Evolutionary conservation across 371 early-diverging fungal species (phyloP).

Genomic region (Zychaea mexicana): DNA sequence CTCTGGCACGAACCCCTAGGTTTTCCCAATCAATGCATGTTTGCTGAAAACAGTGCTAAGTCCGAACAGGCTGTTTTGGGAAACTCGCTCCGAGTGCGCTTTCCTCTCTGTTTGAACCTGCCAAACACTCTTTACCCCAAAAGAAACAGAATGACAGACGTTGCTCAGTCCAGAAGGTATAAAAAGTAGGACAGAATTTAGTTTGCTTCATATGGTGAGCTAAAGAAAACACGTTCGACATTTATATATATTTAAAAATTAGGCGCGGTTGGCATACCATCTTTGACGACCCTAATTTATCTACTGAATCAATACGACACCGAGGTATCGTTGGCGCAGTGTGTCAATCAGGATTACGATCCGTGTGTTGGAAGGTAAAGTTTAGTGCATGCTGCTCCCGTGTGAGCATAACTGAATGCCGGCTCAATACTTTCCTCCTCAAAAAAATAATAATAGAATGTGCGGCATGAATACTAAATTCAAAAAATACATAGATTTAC

Average conservation of each 20-base stretch:
- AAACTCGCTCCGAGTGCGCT: no score
- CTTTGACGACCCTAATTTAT: constrained; percentile 26
- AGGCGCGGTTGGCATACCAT: constrained; percentile 29
- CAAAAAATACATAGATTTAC: constrained; percentile 44
- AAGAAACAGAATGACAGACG: not conserved
- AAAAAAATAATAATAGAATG: not conserved
- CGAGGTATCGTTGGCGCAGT: constrained; percentile 35
- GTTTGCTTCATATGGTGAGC: no score
- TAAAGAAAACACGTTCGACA: no score
- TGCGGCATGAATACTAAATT: not conserved
- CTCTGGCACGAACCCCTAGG: no score
- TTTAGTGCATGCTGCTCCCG: no score
- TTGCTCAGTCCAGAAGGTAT: not conserved
- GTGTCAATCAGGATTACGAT: constrained; percentile 45
- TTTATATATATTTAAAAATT: not conserved
- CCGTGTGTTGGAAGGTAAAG: constrained; percentile 53
- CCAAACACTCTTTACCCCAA: not conserved
- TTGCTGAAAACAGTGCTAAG: no score
- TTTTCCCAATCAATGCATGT: no score
- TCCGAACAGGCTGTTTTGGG: no score
- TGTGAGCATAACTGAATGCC: not conserved
- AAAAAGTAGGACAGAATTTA: not conserved
- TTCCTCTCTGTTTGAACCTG: not conserved
- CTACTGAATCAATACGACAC: constrained; percentile 35
- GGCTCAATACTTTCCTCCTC: not conserved